Evolutionary conservation across 2,329 filamentous ascomycete species (phyloP), one percentile per base, ranked within the genome.

Genomic region (Cryphonectria naterciae): DNA sequence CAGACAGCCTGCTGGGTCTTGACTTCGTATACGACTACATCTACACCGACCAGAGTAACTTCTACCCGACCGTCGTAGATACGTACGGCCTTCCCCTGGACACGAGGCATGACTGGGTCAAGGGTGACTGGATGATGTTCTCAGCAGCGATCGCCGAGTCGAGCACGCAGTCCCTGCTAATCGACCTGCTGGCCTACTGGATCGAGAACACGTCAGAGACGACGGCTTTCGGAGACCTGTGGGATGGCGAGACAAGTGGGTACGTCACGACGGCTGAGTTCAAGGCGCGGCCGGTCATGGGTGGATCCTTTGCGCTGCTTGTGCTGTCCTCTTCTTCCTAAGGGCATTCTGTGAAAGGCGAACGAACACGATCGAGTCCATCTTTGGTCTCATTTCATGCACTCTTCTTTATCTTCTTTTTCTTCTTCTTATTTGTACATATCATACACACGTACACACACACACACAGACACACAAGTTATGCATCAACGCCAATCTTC

Each of bases 91-190:
- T 97, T 0, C 91, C 93, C 0, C 89, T 97, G 13, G 94, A 97
- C 82, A 91, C 88, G 62, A 89, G 94, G 65, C 93, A 96, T 81
- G 83, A 91, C 1, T 95, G 94, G 82, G 92, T 93, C 73, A 97
- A 97, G 82, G 89, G 89, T 0, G 94, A 97, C 82, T 97, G 94
- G 94, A 90, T 95, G 78, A 89, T 96, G 79, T 95, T 94, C 82
- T 88, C 89, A 6, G 94, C 94, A n/a, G 91, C 93, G 13, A 90
- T 95, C 15, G 87, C 92, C 0, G 86, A 85, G 58, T 79, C 84
- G 68, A 80, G 84, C 41, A 92, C 92, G 1, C 86, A 89, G 68
- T 81, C 85, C 15, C 85, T 90, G 78, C 92, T 97, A 75, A 84
- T 95, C 67, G 83, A 88, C 65, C 86, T 88, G 49, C 86, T 95